Evolutionary conservation across 139 green algal genomes (phyloP).

Genomic region (Spirogloea muscicola): DNA sequence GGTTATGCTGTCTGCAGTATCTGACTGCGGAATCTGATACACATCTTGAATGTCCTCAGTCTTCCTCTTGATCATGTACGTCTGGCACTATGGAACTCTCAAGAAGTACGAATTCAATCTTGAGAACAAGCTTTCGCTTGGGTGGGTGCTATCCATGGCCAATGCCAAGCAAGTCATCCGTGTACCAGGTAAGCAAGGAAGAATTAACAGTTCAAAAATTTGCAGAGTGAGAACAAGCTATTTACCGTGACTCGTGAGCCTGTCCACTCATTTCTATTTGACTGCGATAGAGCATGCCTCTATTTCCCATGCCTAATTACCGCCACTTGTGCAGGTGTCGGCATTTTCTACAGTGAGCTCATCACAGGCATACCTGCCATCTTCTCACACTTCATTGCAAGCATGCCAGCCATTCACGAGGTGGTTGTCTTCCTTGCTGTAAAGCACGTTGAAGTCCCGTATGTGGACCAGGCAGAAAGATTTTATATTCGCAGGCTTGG

Average conservation of each 20-base stretch:
- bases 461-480: background rate
- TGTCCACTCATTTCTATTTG: no score
- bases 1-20: no score
- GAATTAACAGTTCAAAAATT: no score
- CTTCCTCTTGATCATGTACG: slow-evolving; percentile 23
- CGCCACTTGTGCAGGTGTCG: no score
- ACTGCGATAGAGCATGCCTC: no score
- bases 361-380: slow-evolving; percentile 2
- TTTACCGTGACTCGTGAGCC: no score
- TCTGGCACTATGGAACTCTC: slow-evolving; percentile 5
- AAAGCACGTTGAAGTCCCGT: background rate
- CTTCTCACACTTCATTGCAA: slow-evolving; percentile 23
- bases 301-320: no score
- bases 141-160: background rate
- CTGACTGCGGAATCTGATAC: no score
- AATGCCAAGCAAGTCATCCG: no score
- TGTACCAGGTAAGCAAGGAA: no score
- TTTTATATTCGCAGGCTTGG: slow-evolving; percentile 5
- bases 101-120: background rate
- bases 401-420: slow-evolving; percentile 15
- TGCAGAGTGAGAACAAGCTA: no score
- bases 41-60: no score
- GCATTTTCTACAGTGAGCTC: slow-evolving; percentile 22
- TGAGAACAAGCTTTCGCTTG: slow-evolving; percentile 4
- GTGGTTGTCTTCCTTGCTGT: slow-evolving; percentile 8